Evolutionary conservation across 768 basidiomycete genomes (phyloP).

Genomic region (Tulasnella sp.): DNA sequence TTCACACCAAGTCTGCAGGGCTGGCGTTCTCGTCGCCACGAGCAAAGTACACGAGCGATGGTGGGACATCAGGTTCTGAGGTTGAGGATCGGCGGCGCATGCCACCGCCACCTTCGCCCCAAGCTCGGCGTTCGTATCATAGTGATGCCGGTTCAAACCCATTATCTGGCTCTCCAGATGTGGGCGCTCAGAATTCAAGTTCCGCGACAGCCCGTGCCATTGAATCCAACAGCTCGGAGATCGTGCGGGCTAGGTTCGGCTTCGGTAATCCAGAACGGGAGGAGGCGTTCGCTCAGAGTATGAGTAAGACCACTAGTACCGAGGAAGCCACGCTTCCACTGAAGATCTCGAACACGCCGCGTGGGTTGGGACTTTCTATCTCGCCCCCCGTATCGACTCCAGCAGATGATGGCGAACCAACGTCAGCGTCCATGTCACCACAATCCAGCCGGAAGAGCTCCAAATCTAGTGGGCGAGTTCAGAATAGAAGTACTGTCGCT

Average conservation of each 20-base stretch:
- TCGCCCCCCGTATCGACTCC: not conserved
- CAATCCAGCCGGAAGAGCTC: too few relatives aligned
- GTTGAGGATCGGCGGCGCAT: constrained; percentile 4
- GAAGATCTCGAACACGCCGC: not conserved
- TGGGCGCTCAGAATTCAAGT: not conserved
- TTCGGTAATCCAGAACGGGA: constrained; percentile 7
- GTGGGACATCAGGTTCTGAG: not conserved
- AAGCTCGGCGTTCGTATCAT: too few relatives aligned
- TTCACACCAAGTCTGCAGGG: not conserved
- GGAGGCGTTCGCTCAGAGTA: not conserved
- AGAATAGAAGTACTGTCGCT: not conserved
- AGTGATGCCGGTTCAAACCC: too few relatives aligned
- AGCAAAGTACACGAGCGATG: not conserved
- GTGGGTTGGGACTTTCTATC: not conserved
- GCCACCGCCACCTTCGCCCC: constrained; percentile 10
- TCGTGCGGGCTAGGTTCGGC: constrained; percentile 11
- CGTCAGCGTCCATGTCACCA: too few relatives aligned
- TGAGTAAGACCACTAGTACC: not conserved
- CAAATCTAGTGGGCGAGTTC: not conserved
- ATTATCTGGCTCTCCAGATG: not conserved
- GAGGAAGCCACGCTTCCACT: not conserved
- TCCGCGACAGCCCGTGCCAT: not conserved
- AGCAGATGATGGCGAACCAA: not conserved
- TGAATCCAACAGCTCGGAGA: constrained; percentile 4
- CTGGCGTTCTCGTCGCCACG: not conserved